Evolutionary conservation across 108 stramenopile species (phyloP).

Genomic region (Epithemia pelagica): DNA sequence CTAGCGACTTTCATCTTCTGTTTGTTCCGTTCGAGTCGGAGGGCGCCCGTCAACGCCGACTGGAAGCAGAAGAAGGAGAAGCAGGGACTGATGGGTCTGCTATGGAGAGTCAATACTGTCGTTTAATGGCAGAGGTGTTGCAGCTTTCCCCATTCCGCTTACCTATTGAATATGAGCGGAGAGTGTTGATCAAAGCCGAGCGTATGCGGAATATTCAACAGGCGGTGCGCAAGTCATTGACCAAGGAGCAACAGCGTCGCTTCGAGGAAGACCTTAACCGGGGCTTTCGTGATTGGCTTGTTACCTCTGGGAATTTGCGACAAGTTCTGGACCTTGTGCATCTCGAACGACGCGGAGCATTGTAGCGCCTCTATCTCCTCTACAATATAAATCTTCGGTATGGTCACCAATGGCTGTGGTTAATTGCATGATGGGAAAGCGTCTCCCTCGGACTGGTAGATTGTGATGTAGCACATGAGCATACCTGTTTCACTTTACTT

Average conservation of each 20-base stretch:
- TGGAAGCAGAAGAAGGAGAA: slow-evolving; percentile 25
- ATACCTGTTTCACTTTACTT: too few relatives aligned
- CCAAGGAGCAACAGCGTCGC: slow-evolving; percentile 46
- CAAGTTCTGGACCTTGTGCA: slow-evolving; percentile 90
- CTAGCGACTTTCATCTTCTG: slow-evolving; percentile 69
- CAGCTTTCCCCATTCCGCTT: slow-evolving; percentile 80
- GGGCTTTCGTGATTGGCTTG: slow-evolving; percentile 87
- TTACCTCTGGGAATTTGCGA: slow-evolving; percentile 84
- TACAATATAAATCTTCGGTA: too few relatives aligned
- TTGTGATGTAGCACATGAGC: too few relatives aligned
- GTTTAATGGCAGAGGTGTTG: slow-evolving; percentile 60
- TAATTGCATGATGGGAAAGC: too few relatives aligned
- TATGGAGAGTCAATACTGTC: slow-evolving; percentile 74
- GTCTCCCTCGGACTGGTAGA: too few relatives aligned
- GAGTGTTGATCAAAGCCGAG: slow-evolving; percentile 65
- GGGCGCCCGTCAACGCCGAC: slow-evolving; percentile 39
- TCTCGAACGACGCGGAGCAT: slow-evolving; percentile 42
- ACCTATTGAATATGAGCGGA: slow-evolving; percentile 75
- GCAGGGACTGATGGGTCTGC: slow-evolving; percentile 15
- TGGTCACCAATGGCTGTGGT: too few relatives aligned
- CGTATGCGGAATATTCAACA: slow-evolving; percentile 62
- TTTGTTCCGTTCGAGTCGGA: slow-evolving; percentile 70
- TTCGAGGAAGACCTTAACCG: slow-evolving; percentile 78
- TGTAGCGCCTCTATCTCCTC: too few relatives aligned
- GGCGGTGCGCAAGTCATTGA: slow-evolving; percentile 54